Evolutionary conservation across 2,329 filamentous ascomycete species (phyloP).

Genomic region (Ceratocystis huliohia): DNA sequence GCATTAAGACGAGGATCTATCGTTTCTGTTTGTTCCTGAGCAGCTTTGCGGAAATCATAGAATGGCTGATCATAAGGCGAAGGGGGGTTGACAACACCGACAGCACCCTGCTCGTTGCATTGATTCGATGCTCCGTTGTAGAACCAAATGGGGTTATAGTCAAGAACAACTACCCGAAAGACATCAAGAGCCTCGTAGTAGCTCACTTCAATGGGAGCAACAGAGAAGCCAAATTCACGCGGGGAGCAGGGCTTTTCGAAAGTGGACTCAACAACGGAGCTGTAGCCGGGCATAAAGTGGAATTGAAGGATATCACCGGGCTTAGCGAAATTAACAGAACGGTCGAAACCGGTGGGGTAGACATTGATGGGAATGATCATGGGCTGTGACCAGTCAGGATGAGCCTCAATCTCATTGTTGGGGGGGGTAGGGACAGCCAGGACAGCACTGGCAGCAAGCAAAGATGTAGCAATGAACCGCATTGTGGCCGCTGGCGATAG

Average conservation of each 20-base stretch:
- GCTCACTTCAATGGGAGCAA: too few species aligned
- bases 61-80: too few species aligned
- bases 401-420: too few species aligned
- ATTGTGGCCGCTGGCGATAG: too few species aligned
- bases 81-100: not conserved
- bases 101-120: slow-evolving; percentile 25
- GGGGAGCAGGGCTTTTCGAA: slow-evolving; percentile 33
- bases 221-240: slow-evolving; percentile 23
- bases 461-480: too few species aligned
- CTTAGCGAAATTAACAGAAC: not conserved
- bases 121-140: not conserved
- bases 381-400: too few species aligned
- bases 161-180: slow-evolving; percentile 26
- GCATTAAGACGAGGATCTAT: too few species aligned
- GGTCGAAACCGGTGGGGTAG: slow-evolving; percentile 32
- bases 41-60: too few species aligned
- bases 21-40: too few species aligned
- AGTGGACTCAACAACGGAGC: slow-evolving; percentile 20
- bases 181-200: slow-evolving; percentile 14
- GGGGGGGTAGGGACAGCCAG: too few species aligned
- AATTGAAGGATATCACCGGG: not conserved
- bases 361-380: slow-evolving; percentile 26
- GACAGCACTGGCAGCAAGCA: too few species aligned
- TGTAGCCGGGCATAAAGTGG: not conserved
- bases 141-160: not conserved